Base-by-base conservation (phyloP, 768 basidiomycete genomes). In the Lyophyllum decastes region DNA sequence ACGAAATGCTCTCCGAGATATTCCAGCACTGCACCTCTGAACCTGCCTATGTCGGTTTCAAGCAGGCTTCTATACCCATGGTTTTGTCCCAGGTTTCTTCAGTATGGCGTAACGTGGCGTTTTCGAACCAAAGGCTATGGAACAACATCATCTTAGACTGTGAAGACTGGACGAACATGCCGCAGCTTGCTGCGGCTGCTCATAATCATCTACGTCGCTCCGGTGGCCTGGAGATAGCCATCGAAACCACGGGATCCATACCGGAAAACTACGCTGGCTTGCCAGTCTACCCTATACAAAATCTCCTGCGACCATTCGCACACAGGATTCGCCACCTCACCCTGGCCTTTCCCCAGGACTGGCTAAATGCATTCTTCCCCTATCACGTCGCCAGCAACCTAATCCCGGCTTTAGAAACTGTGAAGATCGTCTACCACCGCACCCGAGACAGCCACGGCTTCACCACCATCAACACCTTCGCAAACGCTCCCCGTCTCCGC, bases 1-100 rank as follows among this genome's bases (percentile, higher is more conserved):
- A 16, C 17, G 61, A 62, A n/a, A 26, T 62, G 10, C 54, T 62
- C 2, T 56, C 46, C 48, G 55, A 62, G 19, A 50, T 59, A 14
- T 59, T 62, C 16, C 34, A 44, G 50, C 34, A 57, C 16, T 59
- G 33, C 10, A 26, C 49, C 27, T 26, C 41, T 2, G 48, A 57
- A 4, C 56, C 47, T 33, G 33, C 24, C 4, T n/a, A 47, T 10
- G 33, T 60, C 10, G n/a, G 47, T 4, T 9, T 41, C 30, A 54
- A n/a, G 22, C 21, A 30, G 10, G 27, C 21, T 11, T 54, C 57
- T 17, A 57, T 44, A 1, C 51, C 52, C 12, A 10, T 50, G 19
- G 25, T 24, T 1, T 4, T 63, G 24, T 34, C 55, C 22, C 55
- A 57, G 16, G 59, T 63, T 14, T 63, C 22, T 3, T 41, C 35